Evolutionary conservation across 2,329 filamentous ascomycete species (phyloP), one percentile per base, ranked within the genome.

Genomic region (Didymella pinodella): DNA sequence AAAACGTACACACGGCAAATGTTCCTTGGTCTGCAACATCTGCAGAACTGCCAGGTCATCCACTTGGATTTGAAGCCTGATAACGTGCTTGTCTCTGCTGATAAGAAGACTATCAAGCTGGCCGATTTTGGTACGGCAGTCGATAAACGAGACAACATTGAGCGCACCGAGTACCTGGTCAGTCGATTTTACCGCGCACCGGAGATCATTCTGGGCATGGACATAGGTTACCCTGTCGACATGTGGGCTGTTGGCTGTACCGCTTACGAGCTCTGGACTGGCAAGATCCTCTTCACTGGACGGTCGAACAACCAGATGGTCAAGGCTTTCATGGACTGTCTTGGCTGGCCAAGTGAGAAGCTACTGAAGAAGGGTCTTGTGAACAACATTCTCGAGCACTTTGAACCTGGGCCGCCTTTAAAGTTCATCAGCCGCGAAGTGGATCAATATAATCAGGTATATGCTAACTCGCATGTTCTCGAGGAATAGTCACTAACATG

Each of bases 171-270:
- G 12, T 98, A 98, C 74, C 88, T 99, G 1, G 93, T 98, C 73
- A 97, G 93, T 80, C 90, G 96, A 55, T 99, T 98, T 79, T 99
- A 99, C 77, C 90, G 95, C 61, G 95, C 95, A 3, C 95, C 96
- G 2, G 95, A 99, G 80, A 92, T 99, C 73, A 97, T 99, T 62
- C 85, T 99, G 3, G 95, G 95, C n/a, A 93, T 97, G 82, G 90
- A 91, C 10, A 97, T 96, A 76, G 93, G 97, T 75, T 96, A 94
- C 75, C 90, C 90, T 7, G 92, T 98, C 65, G 95, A 99, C 77
- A 91, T 97, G 83, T 99, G 95, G 95, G 96, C 94, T 7, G 92
- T 98, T 65, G 96, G 95, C 36, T 99, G 95, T 79, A 99, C 95
- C 0, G 83, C 98, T 29, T 99, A 96, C 77, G 95, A 99, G 79